phyloP scores from a whole-genome alignment of 169 alveolate genomes.

The Eimeria brunetti region DNA sequence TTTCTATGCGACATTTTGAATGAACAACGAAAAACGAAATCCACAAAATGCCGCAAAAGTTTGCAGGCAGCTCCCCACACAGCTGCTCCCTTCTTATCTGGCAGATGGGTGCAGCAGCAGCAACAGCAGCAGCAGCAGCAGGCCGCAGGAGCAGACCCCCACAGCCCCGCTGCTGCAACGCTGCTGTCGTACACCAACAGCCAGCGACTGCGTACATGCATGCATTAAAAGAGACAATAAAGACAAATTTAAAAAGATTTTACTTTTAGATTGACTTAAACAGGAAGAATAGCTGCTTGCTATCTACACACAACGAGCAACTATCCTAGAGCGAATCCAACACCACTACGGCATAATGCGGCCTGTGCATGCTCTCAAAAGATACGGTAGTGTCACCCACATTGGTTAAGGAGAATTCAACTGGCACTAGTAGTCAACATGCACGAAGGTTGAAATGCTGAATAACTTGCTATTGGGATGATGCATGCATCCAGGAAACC shows the following conservation, averaged over 20 bases:
- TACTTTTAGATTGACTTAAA: no score
- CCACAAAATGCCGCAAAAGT: conserved; percentile 22
- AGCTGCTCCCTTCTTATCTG: not conserved
- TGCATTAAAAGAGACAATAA: not conserved
- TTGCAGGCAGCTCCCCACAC: not conserved
- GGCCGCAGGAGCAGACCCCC: conserved; percentile 26
- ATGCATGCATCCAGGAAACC: no score
- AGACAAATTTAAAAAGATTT: not conserved
- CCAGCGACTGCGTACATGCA: not conserved
- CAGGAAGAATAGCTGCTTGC: no score
- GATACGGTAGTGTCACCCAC: no score
- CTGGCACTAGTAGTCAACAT: no score
- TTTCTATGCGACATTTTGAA: conserved; percentile 99
- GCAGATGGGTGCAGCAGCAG: not conserved
- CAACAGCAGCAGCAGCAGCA: conserved; percentile 17
- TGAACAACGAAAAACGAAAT: not conserved
- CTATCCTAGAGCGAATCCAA: no score
- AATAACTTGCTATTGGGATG: no score
- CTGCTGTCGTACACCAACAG: not conserved
- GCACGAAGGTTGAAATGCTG: no score
- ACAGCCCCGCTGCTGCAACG: conserved; percentile 6
- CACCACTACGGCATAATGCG: no score
- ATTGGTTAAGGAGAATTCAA: no score
- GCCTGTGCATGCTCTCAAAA: no score
- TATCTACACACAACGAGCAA: no score